phyloP scores from a whole-genome alignment of 257 asterid genomes.

The Nicotiana tomentosiformis region DNA sequence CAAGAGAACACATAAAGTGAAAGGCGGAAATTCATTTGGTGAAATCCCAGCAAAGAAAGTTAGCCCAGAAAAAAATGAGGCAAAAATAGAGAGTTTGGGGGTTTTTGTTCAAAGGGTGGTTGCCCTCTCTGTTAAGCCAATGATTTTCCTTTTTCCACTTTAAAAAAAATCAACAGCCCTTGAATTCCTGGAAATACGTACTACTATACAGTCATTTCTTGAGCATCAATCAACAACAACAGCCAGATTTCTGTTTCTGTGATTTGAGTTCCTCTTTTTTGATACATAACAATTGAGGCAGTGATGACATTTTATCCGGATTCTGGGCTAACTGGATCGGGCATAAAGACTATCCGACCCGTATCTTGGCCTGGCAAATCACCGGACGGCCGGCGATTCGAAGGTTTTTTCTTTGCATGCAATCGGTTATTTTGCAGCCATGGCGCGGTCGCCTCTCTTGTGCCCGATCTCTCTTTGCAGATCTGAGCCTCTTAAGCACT shows the following conservation, averaged over 20 bases:
- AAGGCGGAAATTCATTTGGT: too few species aligned
- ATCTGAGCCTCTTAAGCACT: conserved; percentile 26
- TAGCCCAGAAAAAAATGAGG: background rate
- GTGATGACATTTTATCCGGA: background rate
- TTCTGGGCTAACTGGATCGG: background rate
- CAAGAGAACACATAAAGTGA: too few species aligned
- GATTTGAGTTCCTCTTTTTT: background rate
- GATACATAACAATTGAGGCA: background rate
- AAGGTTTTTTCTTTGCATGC: too few species aligned
- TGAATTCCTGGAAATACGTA: background rate
- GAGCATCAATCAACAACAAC: background rate
- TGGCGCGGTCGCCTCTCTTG: conserved; percentile 21
- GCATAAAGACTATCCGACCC: background rate
- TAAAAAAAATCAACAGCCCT: background rate
- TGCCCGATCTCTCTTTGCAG: conserved; percentile 11
- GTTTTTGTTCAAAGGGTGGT: conserved; percentile 37
- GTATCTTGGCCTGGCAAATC: conserved; percentile 22
- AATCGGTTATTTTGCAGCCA: conserved; percentile 30
- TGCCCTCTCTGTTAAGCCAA: conserved; percentile 36
- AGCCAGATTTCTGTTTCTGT: background rate
- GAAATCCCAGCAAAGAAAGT: background rate
- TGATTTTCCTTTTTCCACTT: background rate
- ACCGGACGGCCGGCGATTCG: background rate
- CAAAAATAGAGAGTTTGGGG: background rate
- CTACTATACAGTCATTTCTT: background rate